These are phyloP conservation scores for Andrographis paniculata DNA, from an alignment of 305 asterid genomes.

Conservation along the genomic window DNA sequence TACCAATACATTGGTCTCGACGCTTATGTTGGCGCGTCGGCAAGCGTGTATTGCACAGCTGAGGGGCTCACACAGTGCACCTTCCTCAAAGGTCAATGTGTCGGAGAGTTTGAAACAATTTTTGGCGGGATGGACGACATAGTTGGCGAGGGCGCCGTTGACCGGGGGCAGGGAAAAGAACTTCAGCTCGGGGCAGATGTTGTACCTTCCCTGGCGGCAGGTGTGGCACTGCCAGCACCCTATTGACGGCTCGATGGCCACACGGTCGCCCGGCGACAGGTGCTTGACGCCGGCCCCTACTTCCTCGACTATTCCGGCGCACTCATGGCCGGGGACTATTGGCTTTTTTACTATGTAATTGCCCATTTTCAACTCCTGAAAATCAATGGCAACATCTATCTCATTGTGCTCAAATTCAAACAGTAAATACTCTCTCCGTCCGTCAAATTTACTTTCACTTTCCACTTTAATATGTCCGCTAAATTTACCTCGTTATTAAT, in stretches of 20 bases:
- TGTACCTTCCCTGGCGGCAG: neutral
- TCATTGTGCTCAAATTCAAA: too few relatives aligned
- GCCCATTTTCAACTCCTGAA: neutral
- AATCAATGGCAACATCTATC: neutral
- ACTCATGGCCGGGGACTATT: neutral
- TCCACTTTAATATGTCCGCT: too few relatives aligned
- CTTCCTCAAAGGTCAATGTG: neutral
- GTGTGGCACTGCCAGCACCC: neutral
- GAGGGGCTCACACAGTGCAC: neutral
- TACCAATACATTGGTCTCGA: neutral
- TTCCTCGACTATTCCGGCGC: neutral
- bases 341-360: neutral
- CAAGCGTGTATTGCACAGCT: neutral
- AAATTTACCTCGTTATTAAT: too few relatives aligned
- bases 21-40: neutral
- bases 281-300: neutral
- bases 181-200: neutral
- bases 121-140: neutral
- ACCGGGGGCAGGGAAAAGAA: neutral
- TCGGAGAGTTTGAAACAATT: neutral
- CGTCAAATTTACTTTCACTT: too few relatives aligned
- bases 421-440: too few relatives aligned
- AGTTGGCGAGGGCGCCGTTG: neutral
- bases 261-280: neutral
- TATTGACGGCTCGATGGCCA: neutral